Evolutionary conservation across 345 rosid species (phyloP), one percentile per base, ranked within the genome.

Genomic region (Eucalyptus pumila): DNA sequence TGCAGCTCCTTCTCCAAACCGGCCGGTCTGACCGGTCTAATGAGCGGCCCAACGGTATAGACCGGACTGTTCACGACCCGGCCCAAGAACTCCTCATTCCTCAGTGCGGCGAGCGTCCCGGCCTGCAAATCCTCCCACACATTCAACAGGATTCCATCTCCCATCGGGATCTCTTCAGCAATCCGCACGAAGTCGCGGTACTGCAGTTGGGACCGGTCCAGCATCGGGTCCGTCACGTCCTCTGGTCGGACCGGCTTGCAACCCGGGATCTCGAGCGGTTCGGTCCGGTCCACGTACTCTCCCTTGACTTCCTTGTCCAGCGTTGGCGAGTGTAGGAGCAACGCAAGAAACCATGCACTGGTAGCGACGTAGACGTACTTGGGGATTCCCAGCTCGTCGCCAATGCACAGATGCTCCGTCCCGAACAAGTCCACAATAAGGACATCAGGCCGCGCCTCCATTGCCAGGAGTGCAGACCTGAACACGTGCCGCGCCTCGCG

Each of bases 111-210:
- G 5, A 95, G 92, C 16, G 94, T 91, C 32, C 48, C 27, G 1
- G 91, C 83, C 89, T 95, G 90, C 80, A 95, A 87, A 42, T 94
- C 96, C 54, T 95, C 95, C 97, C 96, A 95, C 9, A 93, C 92
- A 89, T 94, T 96, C 27, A 95, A 80, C 90, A 96, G 88, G 88
- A 95, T 88, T 26, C 96, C 98, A 91, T 94, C 94, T 48, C 93
- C 89, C 88, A 11, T 86, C 5, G 92, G 52, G 32, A 93, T 37
- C 86, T 92, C 92, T 3, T 12, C 47, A 13, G 91, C 93, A 13
- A 83, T 2, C 9, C 67, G 89, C 37, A 91, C 24, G 87, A 8
- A 89, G 80, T 92, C 93, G 3, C 8, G 27, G 80, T 91, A 92
- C 45, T 91, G 90, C 13, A 30, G 88, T 76, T 90, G 56, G 9